Evolutionary conservation across 2,329 filamentous ascomycete genomes (phyloP).

Genomic region (Epichloe scottii): DNA sequence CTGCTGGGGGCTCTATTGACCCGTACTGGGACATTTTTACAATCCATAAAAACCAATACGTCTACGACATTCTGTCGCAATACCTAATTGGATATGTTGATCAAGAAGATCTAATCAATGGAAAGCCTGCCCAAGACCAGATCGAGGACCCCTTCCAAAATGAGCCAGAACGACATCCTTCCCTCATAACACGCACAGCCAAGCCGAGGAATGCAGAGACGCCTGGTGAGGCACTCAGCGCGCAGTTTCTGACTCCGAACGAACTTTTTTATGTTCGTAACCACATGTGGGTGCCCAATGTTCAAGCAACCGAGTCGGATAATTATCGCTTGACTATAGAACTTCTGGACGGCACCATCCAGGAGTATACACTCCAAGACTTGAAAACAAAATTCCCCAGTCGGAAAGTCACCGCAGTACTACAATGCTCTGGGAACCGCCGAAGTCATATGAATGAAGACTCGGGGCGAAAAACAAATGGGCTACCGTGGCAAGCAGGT

Average conservation of each 20-base stretch:
- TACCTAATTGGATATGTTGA: slow-evolving; percentile 53
- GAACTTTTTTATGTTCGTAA: slow-evolving; percentile 48
- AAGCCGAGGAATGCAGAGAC: slow-evolving; percentile 52
- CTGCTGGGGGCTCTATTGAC: slow-evolving; percentile 51
- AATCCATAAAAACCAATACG: slow-evolving; percentile 54
- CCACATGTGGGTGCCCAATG: slow-evolving; percentile 49
- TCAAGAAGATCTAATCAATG: slow-evolving; percentile 43
- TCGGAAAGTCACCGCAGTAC: slow-evolving; percentile 38
- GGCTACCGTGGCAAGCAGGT: slow-evolving; percentile 46
- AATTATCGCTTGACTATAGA: slow-evolving; percentile 39
- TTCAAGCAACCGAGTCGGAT: slow-evolving; percentile 24
- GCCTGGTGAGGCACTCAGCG: slow-evolving; percentile 32
- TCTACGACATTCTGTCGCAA: slow-evolving; percentile 51
- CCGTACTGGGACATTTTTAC: slow-evolving; percentile 59
- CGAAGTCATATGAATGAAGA: slow-evolving; percentile 44
- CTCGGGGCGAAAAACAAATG: slow-evolving; percentile 34
- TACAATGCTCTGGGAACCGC: slow-evolving; percentile 51
- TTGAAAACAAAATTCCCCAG: slow-evolving; percentile 38
- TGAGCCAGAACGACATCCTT: slow-evolving; percentile 39
- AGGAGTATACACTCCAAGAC: slow-evolving; percentile 40
- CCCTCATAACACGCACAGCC: slow-evolving; percentile 37
- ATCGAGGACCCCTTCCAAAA: slow-evolving; percentile 49
- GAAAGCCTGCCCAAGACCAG: slow-evolving; percentile 35
- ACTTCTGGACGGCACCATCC: slow-evolving; percentile 39
- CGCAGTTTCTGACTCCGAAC: slow-evolving; percentile 41